Percentiles rank a stretch among this genome's conserved stretches.
Evolutionary conservation across 306 rosid genomes (phyloP).

Genomic region (Dalbergia cochinchinensis): DNA sequence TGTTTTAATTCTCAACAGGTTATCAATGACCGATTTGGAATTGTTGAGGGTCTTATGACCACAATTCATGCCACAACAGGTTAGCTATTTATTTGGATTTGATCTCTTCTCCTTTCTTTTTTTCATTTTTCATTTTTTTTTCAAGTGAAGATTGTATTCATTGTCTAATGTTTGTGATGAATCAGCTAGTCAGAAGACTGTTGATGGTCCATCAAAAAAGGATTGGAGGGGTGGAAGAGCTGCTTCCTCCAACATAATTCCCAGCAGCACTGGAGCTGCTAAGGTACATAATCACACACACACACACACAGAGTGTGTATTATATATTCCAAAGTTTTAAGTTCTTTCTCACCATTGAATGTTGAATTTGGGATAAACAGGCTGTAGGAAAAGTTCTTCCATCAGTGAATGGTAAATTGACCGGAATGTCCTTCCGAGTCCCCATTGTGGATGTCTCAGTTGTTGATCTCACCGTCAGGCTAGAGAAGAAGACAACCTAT

Average conservation of each 20-base stretch:
- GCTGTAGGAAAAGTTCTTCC: conserved; percentile 99
- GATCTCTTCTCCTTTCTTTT: no score
- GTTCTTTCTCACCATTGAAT: conserved; percentile 38
- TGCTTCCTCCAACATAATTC: conserved; percentile 97
- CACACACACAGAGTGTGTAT: no score
- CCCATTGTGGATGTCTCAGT: conserved; percentile 95
- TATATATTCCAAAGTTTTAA: no score
- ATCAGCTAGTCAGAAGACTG: conserved; percentile 97
- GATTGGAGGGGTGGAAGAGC: conserved; percentile 99
- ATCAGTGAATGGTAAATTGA: conserved; percentile 84
- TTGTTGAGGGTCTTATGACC: conserved; percentile 98
- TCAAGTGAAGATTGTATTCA: not conserved
- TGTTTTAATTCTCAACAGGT: conserved; percentile 54
- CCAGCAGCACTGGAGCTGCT: conserved; percentile 99
- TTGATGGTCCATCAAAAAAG: conserved; percentile 97
- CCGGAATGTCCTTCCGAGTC: conserved; percentile 97
- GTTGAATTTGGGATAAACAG: conserved; percentile 49
- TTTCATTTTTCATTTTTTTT: not conserved
- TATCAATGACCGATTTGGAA: conserved; percentile 90
- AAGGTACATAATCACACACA: conserved; percentile 71
- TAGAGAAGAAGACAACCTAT: conserved; percentile 81
- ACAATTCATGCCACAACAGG: conserved; percentile 93
- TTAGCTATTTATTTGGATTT: conserved; percentile 29
- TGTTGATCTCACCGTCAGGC: conserved; percentile 97
- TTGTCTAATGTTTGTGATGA: conserved; percentile 32